Conservation (phyloP, 495 filamentous ascomycete genomes). For the Rostrohypoxylon terebratum region DNA sequence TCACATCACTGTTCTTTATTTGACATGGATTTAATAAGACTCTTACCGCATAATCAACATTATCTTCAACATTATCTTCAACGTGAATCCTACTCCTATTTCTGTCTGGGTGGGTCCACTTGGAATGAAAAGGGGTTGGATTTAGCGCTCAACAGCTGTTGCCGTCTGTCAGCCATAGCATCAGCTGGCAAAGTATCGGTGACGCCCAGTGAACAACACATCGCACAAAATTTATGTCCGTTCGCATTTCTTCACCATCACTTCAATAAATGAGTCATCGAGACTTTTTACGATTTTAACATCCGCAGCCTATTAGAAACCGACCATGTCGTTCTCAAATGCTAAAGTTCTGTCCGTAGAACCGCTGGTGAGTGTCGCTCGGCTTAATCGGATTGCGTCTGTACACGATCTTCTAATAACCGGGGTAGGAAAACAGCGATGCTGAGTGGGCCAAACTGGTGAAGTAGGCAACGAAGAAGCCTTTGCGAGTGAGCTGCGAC, state of each 20-base stretch:
- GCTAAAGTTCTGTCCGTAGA: conserved; percentile 63
- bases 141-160: not conserved
- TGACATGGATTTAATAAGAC: no score
- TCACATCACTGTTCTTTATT: no score
- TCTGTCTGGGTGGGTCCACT: not conserved
- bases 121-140: not conserved
- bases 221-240: conserved; percentile 32
- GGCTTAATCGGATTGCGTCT: conserved; percentile 23
- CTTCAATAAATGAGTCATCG: not conserved
- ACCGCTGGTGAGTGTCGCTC: conserved; percentile 49
- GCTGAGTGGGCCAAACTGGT: conserved; percentile 78
- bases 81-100: not conserved
- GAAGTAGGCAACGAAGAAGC: conserved; percentile 50
- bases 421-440: conserved; percentile 60
- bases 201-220: conserved; percentile 28
- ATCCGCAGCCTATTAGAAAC: not conserved
- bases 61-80: no score
- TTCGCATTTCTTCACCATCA: conserved; percentile 8
- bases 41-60: no score
- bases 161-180: not conserved
- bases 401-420: not conserved
- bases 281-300: not conserved
- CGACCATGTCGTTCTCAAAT: conserved; percentile 52
- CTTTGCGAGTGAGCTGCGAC: not conserved
- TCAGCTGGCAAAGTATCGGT: conserved; percentile 43